Base-by-base conservation (phyloP, 2,329 filamentous ascomycete genomes). In the Hypocreales sp. region DNA sequence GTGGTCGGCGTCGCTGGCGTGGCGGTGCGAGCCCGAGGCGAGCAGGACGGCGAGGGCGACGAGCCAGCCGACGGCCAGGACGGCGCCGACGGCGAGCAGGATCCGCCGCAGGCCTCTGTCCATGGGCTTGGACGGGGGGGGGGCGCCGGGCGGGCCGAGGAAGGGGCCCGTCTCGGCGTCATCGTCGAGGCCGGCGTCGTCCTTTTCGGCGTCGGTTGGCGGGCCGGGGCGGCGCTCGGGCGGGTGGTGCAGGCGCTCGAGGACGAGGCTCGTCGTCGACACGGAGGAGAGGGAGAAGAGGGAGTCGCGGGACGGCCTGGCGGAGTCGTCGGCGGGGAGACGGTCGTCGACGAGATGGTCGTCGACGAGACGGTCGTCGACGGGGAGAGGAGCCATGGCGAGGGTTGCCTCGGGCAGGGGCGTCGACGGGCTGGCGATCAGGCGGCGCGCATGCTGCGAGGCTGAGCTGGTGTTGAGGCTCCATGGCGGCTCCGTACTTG, bases 221-320 rank as follows among this genome's bases (percentile, higher is more conserved):
- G 20, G 7, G n/a, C 14, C 34, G 38, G 27, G 41, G 20, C 27
- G 35, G 7, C 7, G 8, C 20, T 25, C 21, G 22, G 33, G 27
- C 33, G 28, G 46, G 45, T 80, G 74, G 41, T 70, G 66, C 38
- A 87, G 65, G 35, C 77, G 72, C 38, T 90, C 80, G 46, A 90
- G 80, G 29, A 90, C 71, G 10, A 90, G 62, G 40, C 81, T 87
- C 4, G 78, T 84, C 8, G 81, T 87, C 19, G 81, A 90, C n/a
- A 73, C 74, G 22, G 77, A 78, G n/a, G 78, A 81, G 24, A 69
- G 50, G 4, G 80, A 82, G 35, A 65, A 66, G 42, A 53, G 53
- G 29, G 68, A 71, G 24, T 32, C 33, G 25, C 46, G 44, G 22
- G 37, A 12, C 10, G 9, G 8, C 13, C 16, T 5, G 12, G 14